Evolutionary conservation across 1,139 yeast genomes (phyloP), one percentile per base, ranked within the genome.

Genomic region (Suhomyces guaymorum): DNA sequence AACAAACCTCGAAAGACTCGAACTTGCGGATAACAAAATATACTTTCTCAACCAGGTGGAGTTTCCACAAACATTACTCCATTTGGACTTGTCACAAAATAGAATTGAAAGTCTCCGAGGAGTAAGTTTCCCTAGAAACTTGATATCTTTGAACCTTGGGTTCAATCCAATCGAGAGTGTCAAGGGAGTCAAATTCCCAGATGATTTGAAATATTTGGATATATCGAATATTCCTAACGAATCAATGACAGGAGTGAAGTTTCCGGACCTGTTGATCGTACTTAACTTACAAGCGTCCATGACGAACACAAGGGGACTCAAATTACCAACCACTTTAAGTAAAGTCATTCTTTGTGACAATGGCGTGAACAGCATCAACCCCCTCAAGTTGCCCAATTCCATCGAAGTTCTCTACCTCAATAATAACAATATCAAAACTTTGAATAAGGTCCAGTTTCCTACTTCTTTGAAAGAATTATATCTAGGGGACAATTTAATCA

Each of bases 351-450:
- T 70, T 39, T 62, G 66, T n/a, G 59, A 56, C 29, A 62, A 68
- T 47, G 75, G 75, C 4, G 73, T 70, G 24, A 70, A 69, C 44
- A 68, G 74, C 46, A 66, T 70, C 20, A 70, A 70, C 42, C 75
- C 76, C 1, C 58, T 70, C 37, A 68, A 67, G 40, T 52, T 70
- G 18, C 75, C 75, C 2, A 61, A 66, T 43, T 54, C 67, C 5
- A 59, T 69, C 28, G 69, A 66, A 47, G 54, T 51, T 9, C 49
- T 70, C 12, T 64, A 63, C 42, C 55, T 70, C 46, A 59, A 61
- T 31, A 54, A 63, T 41, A 70, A 70, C 46, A 70, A 70, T 40
- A 68, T 70, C 46, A 70, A 70, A 43, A 70, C 75, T 0, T 54
- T 70, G 24, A 70, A 68, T 44, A 70, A 70, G 42, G 75, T 69